These are phyloP conservation scores for Crithidia expoeki DNA, from an alignment of 208 protist genomes.

Conservation along the genomic window DNA sequence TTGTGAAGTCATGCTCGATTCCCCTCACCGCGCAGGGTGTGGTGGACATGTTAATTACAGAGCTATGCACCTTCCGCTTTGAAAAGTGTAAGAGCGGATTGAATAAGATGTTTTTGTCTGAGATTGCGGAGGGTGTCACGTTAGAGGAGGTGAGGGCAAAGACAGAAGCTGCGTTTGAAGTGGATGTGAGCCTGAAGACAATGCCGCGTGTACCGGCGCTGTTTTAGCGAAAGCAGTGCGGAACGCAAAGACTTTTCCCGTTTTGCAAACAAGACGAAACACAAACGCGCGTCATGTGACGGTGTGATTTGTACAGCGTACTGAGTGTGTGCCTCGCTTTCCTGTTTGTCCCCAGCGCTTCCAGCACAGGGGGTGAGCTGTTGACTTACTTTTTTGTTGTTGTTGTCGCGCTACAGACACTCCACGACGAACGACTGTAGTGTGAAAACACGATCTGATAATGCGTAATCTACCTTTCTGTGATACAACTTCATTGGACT, in stretches of 20 bases:
- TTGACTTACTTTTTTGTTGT: too few relatives aligned
- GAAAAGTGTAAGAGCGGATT: conserved; percentile 25
- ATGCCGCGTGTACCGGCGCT: conserved; percentile 27
- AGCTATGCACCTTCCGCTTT: conserved; percentile 95
- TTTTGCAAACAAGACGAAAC: too few relatives aligned
- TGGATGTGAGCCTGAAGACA: conserved; percentile 43
- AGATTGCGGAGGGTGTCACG: conserved; percentile 78
- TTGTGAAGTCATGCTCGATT: conserved; percentile 86
- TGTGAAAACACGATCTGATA: too few relatives aligned
- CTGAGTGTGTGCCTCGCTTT: too few relatives aligned
- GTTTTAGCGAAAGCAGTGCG: not conserved
- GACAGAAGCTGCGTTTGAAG: conserved; percentile 60
- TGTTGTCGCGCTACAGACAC: too few relatives aligned
- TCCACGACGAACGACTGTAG: too few relatives aligned
- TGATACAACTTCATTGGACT: too few relatives aligned
- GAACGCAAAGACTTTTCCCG: conserved; percentile 31
- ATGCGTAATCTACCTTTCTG: too few relatives aligned
- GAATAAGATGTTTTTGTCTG: conserved; percentile 69
- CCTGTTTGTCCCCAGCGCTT: too few relatives aligned
- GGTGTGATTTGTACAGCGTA: too few relatives aligned
- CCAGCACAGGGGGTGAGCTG: too few relatives aligned
- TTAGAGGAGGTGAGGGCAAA: conserved; percentile 78
- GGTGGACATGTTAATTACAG: conserved; percentile 94
- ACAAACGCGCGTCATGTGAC: too few relatives aligned
- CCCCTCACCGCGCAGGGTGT: conserved; percentile 74